Base-by-base conservation (phyloP, 2,329 filamentous ascomycete species). In the Aureobasidium zeae region DNA sequence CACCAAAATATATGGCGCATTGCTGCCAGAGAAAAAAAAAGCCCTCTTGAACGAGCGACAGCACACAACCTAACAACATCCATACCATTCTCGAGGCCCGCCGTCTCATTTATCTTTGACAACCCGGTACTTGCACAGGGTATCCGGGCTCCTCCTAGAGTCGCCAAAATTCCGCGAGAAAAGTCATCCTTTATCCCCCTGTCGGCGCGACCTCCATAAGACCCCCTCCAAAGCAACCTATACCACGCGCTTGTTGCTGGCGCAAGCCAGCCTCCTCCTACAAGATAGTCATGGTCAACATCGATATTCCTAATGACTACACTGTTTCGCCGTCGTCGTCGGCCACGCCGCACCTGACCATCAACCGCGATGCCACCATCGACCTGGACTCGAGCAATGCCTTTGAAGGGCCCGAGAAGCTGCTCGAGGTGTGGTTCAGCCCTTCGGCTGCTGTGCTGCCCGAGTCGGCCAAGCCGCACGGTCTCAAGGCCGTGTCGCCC, bases 361-460 rank as follows among this genome's bases (percentile, higher is more conserved):
- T 96, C 74, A 96, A 96, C 69, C 86, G 87, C 66, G 86, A 93
- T 71, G 86, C 89, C 56, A 87, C 86, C 53, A 76, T 86, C 55
- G 88, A 94, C 64, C 76, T 95, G 58, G 91, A 96, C 69, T 95
- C 88, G 46, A 84, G 73, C 74, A 94, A 87, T 74, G 88, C 89
- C 53, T 98, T 98, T 62, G 91, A 98, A 73, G 89, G 37, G 48
- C 91, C 91, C 32, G 91, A 98, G 71, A 98, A 98, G 72, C 76
- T 98, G 44, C 76, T 98, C 57, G 91, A 98, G 71, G 89, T 98
- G 60, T 98, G 91, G 91, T 96, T 98, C 63, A 83, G 84, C 47
- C 79, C 88, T 17, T 85, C 83, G 56, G 74, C 87, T 38, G 71
- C 77, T 52, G 72, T 80, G 48, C 73, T 94, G 28, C 83, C 87